Percentiles rank a stretch among this genome's conserved stretches.
phyloP scores from a whole-genome alignment of 306 rosid species.

The Cicer arietinum region DNA sequence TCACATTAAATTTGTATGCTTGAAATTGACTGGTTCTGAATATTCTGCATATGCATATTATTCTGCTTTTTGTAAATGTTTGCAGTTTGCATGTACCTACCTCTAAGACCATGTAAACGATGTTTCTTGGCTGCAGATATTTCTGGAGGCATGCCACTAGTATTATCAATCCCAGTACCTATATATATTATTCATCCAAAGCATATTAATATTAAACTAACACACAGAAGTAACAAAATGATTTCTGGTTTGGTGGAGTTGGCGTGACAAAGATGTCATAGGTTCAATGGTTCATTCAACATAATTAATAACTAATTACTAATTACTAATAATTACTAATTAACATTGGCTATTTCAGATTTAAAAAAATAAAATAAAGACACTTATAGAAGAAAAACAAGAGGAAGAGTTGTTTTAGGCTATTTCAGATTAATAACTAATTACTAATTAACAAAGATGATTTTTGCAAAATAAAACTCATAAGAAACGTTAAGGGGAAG shows the following conservation, averaged over 20 bases:
- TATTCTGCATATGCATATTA: background rate
- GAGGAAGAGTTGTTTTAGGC: too few relatives aligned
- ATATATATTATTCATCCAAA: background rate
- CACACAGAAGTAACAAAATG: too few relatives aligned
- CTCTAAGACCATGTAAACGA: constrained; percentile 66
- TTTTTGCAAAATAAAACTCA: background rate
- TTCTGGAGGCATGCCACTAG: constrained; percentile 53
- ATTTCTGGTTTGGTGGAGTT: too few relatives aligned
- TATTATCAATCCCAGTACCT: constrained; percentile 60
- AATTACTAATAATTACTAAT: too few relatives aligned
- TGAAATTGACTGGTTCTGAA: background rate
- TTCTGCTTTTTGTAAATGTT: background rate
- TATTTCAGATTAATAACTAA: too few relatives aligned
- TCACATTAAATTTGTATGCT: constrained; percentile 2
- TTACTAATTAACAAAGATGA: background rate
- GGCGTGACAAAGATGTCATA: too few relatives aligned
- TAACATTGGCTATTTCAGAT: too few relatives aligned
- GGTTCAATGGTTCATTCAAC: too few relatives aligned
- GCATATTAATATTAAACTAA: too few relatives aligned
- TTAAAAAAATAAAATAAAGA: too few relatives aligned
- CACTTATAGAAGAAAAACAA: background rate
- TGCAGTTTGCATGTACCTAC: constrained; percentile 56
- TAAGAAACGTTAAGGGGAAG: background rate
- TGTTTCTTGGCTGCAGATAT: constrained; percentile 51
- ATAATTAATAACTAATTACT: too few relatives aligned